Conservation (phyloP, 2,329 filamentous ascomycete species). For the Thelonectria rubi region DNA sequence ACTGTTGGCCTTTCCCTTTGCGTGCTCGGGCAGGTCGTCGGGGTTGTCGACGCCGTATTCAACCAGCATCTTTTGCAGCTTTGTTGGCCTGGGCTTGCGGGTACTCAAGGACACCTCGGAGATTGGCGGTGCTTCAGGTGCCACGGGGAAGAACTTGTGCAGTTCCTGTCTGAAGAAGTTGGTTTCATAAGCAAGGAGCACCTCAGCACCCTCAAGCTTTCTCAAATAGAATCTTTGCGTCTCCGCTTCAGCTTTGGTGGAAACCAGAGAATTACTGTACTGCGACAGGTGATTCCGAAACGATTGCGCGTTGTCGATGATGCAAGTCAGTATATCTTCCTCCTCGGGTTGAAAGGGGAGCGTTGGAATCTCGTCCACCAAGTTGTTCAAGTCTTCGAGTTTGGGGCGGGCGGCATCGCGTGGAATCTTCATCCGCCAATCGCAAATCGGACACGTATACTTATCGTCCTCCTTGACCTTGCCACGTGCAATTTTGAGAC, state of each 20-base stretch:
- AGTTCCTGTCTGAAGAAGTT: conserved; percentile 97
- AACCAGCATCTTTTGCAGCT: conserved; percentile 92
- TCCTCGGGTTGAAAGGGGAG: conserved; percentile 97
- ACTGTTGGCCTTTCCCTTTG: conserved; percentile 80
- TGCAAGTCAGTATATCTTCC: conserved; percentile 84
- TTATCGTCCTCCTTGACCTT: conserved; percentile 99
- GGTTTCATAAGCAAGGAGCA: conserved; percentile 90
- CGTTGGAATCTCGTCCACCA: conserved; percentile 81
- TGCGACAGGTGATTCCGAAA: conserved; percentile 85
- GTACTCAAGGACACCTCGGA: conserved; percentile 90
- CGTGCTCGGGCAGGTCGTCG: conserved; percentile 85
- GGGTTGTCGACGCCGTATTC: conserved; percentile 89
- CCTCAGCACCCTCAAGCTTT: conserved; percentile 96
- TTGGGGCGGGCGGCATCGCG: conserved; percentile 95
- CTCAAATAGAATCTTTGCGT: conserved; percentile 94
- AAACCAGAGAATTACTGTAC: conserved; percentile 83
- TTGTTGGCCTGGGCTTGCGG: conserved; percentile 93
- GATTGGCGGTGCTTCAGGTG: conserved; percentile 84
- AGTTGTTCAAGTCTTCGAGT: conserved; percentile 84
- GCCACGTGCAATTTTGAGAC: conserved; percentile 94
- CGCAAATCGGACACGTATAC: conserved; percentile 97
- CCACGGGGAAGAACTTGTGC: conserved; percentile 93
- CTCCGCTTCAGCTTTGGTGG: conserved; percentile 85
- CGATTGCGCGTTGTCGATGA: conserved; percentile 83
- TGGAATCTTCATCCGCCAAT: conserved; percentile 96